Conservation (phyloP, 2,329 filamentous ascomycete genomes). For the Endocalyx cinctus region DNA sequence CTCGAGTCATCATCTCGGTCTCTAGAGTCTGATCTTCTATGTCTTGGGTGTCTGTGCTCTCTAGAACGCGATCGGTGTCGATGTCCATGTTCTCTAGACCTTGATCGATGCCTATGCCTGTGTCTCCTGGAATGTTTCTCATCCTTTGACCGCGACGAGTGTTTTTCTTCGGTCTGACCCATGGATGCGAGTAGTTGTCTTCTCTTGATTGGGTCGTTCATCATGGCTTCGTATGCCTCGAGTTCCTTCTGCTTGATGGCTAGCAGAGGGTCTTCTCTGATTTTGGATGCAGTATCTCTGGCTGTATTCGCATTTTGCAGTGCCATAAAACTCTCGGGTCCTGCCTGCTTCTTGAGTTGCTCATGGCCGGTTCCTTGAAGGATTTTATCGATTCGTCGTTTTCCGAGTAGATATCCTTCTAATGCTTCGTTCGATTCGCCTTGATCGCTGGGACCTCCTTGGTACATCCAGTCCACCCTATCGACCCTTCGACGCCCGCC, state of each 20-base stretch:
- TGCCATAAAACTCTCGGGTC: slow-evolving; percentile 55
- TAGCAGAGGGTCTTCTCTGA: slow-evolving; percentile 84
- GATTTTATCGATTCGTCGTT: slow-evolving; percentile 79
- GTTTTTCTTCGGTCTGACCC: slow-evolving; percentile 47
- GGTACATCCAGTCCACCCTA: slow-evolving; percentile 98
- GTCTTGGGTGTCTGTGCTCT: slow-evolving; percentile 35
- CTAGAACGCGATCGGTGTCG: slow-evolving; percentile 37
- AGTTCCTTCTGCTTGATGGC: slow-evolving; percentile 93
- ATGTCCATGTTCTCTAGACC: slow-evolving; percentile 29
- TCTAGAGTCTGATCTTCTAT: slow-evolving; percentile 42
- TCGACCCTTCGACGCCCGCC: slow-evolving; percentile 76
- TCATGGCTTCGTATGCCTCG: slow-evolving; percentile 72
- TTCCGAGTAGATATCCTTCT: slow-evolving; percentile 89
- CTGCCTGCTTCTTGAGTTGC: slow-evolving; percentile 71
- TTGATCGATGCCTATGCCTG: slow-evolving; percentile 30
- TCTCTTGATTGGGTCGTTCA: slow-evolving; percentile 68
- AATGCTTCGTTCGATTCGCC: slow-evolving; percentile 81
- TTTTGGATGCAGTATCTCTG: slow-evolving; percentile 78
- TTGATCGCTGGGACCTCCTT: slow-evolving; percentile 74
- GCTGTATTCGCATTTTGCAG: slow-evolving; percentile 66
- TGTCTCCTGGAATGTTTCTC: slow-evolving; percentile 40
- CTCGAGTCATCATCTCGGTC: slow-evolving; percentile 29
- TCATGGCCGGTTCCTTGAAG: slow-evolving; percentile 79
- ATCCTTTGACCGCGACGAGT: slow-evolving; percentile 33
- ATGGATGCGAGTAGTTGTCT: slow-evolving; percentile 62